Base-by-base conservation (phyloP, 495 filamentous ascomycete genomes). In the Entonaema liquescens region DNA sequence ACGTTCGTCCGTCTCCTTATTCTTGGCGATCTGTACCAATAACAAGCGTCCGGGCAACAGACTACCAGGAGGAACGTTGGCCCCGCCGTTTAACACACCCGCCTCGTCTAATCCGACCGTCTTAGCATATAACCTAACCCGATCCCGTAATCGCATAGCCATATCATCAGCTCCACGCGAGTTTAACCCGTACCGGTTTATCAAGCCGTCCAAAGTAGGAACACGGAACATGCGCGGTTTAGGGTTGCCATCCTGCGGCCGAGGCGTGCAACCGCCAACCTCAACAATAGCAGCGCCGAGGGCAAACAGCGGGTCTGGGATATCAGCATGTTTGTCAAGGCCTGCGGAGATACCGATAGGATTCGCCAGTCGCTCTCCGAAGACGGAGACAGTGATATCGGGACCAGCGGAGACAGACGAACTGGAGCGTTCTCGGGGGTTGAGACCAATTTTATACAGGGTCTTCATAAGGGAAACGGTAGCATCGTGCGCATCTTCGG, bases 1-100 rank as follows among this genome's bases (percentile, higher is more conserved):
- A 13, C 84, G 83, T 69, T 96, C 93, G 8, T 92, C 86, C 1
- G 95, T 99, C 44, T 81, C 76, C 82, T 95, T 97, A 81, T 97
- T 98, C 88, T 99, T 98, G n/a, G 95, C 93, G 26, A 99, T 88
- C 77, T 99, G 95, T n/a, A 99, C 93, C 1, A 92, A 90, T 44
- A 98, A 81, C 62, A 98, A 81, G 54, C 89, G 87, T 6, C 94
- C 94, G 0, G 87, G 82, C 35, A 83, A 79, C 65, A 99, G 77
- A 78, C 89, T 92, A 0, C 95, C 95, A 0, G 93, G 91, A 3
- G 86, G 82, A 13, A 85, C 66, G 81, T 87, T 65, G 85, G 87
- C 59, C 50, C 88, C 86, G 12, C 91, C 92, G 66, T 95, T 85
- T 42, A 97, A 76, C 5, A 99, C 88, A 5, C 87, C 84, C 58